Evolutionary conservation across 2,329 filamentous ascomycete species (phyloP).

Genomic region (Fusarium phyllophilum): DNA sequence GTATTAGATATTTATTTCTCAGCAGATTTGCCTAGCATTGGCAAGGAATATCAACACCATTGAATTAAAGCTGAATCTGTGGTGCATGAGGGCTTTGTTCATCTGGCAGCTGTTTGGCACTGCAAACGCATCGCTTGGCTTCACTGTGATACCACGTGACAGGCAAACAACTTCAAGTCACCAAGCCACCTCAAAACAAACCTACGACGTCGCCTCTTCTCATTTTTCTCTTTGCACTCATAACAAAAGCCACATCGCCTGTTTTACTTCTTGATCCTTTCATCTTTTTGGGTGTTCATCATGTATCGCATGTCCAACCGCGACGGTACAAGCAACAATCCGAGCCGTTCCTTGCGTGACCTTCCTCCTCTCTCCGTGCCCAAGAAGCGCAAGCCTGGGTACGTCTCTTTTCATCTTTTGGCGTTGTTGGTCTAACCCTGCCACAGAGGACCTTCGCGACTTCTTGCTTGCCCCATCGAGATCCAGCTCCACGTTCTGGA

Average conservation of each 20-base stretch:
- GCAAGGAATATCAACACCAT: neutral
- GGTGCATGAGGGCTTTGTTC: fast-evolving
- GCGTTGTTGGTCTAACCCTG: too few relatives aligned
- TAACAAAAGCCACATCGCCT: neutral
- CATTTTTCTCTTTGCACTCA: neutral
- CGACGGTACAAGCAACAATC: neutral
- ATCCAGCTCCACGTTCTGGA: too few relatives aligned
- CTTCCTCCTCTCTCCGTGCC: neutral
- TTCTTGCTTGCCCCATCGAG: too few relatives aligned
- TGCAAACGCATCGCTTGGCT: neutral
- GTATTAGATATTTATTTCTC: too few relatives aligned
- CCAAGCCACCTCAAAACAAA: neutral
- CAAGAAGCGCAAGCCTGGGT: neutral
- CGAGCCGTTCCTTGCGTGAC: neutral
- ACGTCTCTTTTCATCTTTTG: too few relatives aligned
- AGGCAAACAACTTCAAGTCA: neutral
- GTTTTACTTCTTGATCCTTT: neutral
- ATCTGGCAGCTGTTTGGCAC: neutral
- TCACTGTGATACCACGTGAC: neutral
- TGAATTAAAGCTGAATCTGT: fast-evolving
- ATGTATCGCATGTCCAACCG: neutral
- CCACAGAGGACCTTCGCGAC: too few relatives aligned
- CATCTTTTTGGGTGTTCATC: too few relatives aligned
- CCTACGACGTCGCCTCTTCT: neutral
- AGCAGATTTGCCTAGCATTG: neutral